Base-by-base conservation (phyloP, 352 stramenopile genomes). In the Phytophthora kernoviae region DNA sequence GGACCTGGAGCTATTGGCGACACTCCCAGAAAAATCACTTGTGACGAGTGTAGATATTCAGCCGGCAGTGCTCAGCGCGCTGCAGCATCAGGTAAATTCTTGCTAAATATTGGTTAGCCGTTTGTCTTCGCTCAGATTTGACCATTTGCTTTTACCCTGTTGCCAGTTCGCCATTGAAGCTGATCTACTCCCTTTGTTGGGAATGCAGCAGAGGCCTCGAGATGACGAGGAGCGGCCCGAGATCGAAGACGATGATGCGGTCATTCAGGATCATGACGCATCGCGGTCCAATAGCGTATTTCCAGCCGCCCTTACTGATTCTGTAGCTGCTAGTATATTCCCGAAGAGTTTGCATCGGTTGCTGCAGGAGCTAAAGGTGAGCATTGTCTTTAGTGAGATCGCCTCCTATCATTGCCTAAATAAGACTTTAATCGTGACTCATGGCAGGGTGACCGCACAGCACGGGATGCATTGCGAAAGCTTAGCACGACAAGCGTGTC, bases 401-500 rank as follows among this genome's bases (percentile, higher is more conserved):
- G 15, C 12, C n/a, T 15, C 14, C 33, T 21, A 43, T 20, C 6
- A 18, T 21, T 21, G 21, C 21, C 15, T 40, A 14, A 43, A 15
- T 8, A 43, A 43, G 11, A 11, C 20, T 42, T 18, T 14, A 17
- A 20, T 55, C 2, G 24, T 30, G 24, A 7, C 0, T 12, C n/a
- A 43, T 21, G 17, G 15, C 20, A 87, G 75, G 62, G 72, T 6
- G 74, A 88, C 60, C 83, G 78, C 15, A 32, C 46, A 0, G 65
- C 63, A 10, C 68, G 70, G 0, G 73, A 84, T 41, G 64, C 61
- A 1, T 55, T 90, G n/a, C 74, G 77, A 12, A 66, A 61, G 24
- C 50, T 62, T 15, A 84, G 55, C 15, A 68, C 69, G 27, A 79
- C 72, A 24, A 78, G 51, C 20, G 71, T 82, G 24, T 87, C 68